Base-by-base conservation (phyloP, 495 filamentous ascomycete genomes). In the Penicillium psychrofluorescens region DNA sequence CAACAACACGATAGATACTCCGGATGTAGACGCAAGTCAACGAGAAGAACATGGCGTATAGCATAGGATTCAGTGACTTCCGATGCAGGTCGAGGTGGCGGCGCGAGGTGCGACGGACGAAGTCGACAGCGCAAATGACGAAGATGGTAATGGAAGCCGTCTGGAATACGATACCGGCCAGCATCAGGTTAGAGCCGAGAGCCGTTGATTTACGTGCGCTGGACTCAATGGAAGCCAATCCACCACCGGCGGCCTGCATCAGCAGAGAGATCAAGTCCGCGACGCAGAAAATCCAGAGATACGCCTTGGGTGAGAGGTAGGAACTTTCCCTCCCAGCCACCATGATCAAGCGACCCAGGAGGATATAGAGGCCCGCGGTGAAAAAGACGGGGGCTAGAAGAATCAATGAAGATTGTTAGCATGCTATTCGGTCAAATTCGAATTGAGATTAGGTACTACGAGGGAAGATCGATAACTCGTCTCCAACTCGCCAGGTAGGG, bases 121-220 rank as follows among this genome's bases (percentile, higher is more conserved):
- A 72, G 49, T 75, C 64, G 10, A 54, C 42, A 8, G 71, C 66
- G 39, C 54, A 55, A 35, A 57, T 30, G 31, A 69, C 67, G 44
- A 80, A 81, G 14, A 76, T 52, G 14, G 63, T 68, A 56, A 78
- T 78, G 8, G 73, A 71, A 45, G 59, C 58, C 12, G 79, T 54
- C 47, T 81, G 77, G 62, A 81, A 77, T 27, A 75, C 49, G 47
- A 81, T 77, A 39, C 77, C 77, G 8, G 67, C 74, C 15, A 80
- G 68, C 77, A 81, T 80, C 50, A 66, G 74, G 51, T 76, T 55
- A 35, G 78, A 77, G 10, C 78, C 78, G 1, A 63, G 53, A 2
- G 54, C 54, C 6, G 76, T 74, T 57, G 78, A 49, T 31, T 63
- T 67, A 36, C 56, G 48, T 22, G 62, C 54, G 36, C 55, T 40